Evolutionary conservation across 805 yeast genomes (phyloP).

Genomic region (Myxozyma vanderwaltii): DNA sequence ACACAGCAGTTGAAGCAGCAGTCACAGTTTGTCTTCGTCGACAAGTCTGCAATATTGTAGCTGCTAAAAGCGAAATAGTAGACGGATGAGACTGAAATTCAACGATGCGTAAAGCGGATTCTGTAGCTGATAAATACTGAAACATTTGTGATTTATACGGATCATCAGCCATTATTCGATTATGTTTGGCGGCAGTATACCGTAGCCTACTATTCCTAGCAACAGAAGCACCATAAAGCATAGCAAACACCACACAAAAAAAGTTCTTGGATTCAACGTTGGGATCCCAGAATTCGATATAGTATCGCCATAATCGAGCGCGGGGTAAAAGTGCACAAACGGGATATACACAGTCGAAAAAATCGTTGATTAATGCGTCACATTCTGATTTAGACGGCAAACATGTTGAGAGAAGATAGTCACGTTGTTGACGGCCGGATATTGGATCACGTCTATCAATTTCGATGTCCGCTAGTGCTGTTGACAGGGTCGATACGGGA

Average conservation of each 20-base stretch:
- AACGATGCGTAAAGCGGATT: not conserved
- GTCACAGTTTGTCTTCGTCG: conserved; percentile 9
- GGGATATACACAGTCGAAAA: conserved; percentile 22
- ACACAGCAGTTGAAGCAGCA: conserved; percentile 11
- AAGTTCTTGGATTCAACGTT: not conserved
- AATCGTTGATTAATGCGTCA: conserved; percentile 14
- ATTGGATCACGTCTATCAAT: not conserved
- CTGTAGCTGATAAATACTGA: not conserved
- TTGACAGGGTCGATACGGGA: not conserved
- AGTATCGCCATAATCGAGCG: not conserved
- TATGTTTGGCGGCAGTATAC: conserved; percentile 3
- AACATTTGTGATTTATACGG: not conserved
- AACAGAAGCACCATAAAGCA: conserved; percentile 15
- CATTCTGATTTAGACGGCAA: conserved; percentile 13
- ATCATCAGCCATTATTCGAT: not conserved
- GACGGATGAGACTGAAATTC: conserved; percentile 21
- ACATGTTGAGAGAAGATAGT: not conserved
- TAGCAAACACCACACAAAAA: conserved; percentile 7
- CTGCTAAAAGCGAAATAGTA: conserved; percentile 11
- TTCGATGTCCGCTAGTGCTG: not conserved
- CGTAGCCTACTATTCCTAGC: conserved; percentile 8
- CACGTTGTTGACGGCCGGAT: not conserved
- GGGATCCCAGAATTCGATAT: conserved; percentile 12
- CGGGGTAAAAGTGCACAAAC: conserved; percentile 14
- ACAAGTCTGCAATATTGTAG: conserved; percentile 18